Conservation (phyloP, 2,329 filamentous ascomycete genomes). For the Nothopassalora personata region DNA sequence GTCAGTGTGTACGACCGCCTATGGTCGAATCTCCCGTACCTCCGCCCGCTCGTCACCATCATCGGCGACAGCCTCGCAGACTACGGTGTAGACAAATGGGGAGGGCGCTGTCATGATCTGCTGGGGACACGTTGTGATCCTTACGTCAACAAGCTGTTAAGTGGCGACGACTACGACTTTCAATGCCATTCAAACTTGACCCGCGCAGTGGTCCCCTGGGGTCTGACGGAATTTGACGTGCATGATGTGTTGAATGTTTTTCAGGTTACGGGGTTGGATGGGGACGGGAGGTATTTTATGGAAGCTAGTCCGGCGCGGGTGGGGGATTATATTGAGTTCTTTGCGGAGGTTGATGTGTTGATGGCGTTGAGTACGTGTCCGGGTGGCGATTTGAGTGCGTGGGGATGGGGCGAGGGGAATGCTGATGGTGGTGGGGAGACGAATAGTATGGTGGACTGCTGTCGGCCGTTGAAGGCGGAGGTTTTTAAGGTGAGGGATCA, state of each 20-base stretch:
- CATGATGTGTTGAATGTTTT: constrained; percentile 86
- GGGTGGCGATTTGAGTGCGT: constrained; percentile 73
- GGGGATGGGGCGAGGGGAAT: constrained; percentile 65
- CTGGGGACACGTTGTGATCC: constrained; percentile 80
- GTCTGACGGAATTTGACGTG: constrained; percentile 66
- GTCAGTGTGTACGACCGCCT: constrained; percentile 66
- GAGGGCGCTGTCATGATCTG: constrained; percentile 67
- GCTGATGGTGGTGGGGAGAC: constrained; percentile 51
- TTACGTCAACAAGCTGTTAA: constrained; percentile 71
- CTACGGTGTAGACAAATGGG: constrained; percentile 46
- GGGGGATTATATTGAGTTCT: constrained; percentile 65
- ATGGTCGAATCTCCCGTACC: constrained; percentile 72
- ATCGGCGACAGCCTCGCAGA: constrained; percentile 55
- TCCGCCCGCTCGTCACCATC: constrained; percentile 69
- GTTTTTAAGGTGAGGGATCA: constrained; percentile 56
- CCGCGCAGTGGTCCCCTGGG: constrained; percentile 63
- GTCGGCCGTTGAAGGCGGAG: constrained; percentile 68
- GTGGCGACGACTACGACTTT: constrained; percentile 67
- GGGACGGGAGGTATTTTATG: constrained; percentile 71
- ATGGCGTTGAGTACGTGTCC: constrained; percentile 66
- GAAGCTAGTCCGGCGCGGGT: constrained; percentile 52
- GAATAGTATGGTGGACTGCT: constrained; percentile 64
- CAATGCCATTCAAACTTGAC: constrained; percentile 81
- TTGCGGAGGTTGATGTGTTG: constrained; percentile 72
- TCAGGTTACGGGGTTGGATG: constrained; percentile 73